phyloP scores from a whole-genome alignment of 1,284 basidiomycete species.

The Tylopilus sp. region DNA sequence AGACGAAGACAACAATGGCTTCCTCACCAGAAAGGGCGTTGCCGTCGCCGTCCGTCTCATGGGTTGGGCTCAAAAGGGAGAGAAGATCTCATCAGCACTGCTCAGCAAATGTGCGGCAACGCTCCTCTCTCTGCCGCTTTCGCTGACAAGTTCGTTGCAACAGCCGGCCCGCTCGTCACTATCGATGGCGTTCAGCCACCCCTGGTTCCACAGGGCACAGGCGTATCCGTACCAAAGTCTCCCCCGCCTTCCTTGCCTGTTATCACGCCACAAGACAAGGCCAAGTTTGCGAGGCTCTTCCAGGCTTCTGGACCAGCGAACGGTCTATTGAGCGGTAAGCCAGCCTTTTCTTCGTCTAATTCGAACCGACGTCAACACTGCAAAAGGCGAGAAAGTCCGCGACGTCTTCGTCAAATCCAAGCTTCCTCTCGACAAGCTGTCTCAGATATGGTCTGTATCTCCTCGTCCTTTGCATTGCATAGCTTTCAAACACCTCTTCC shows the following conservation, averaged over 20 bases:
- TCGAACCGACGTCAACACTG: slow-evolving; percentile 10
- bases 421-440: slow-evolving; percentile 84
- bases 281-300: slow-evolving; percentile 82
- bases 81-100: slow-evolving; percentile 58
- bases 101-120: slow-evolving; percentile 60
- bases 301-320: slow-evolving; percentile 67
- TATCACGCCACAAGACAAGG: slow-evolving; percentile 73
- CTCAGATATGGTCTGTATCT: slow-evolving; percentile 82
- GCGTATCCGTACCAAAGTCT: slow-evolving; percentile 52
- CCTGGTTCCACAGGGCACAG: slow-evolving; percentile 46
- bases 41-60: slow-evolving; percentile 86
- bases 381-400: slow-evolving; percentile 79
- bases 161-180: slow-evolving; percentile 79
- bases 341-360: neutral
- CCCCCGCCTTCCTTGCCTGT: slow-evolving; percentile 60
- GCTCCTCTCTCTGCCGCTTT: slow-evolving; percentile 7
- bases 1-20: slow-evolving; percentile 91
- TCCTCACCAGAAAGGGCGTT: slow-evolving; percentile 82
- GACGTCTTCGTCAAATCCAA: slow-evolving; percentile 94
- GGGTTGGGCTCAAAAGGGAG: slow-evolving; percentile 89
- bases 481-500: slow-evolving; percentile 8
- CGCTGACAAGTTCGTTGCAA: slow-evolving; percentile 8
- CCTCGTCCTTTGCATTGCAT: neutral
- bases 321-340: slow-evolving; percentile 72
- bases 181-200: slow-evolving; percentile 69